These are phyloP conservation scores for Wallacemonas sp. DNA, from an alignment of 208 protist species.

Conservation along the genomic window DNA sequence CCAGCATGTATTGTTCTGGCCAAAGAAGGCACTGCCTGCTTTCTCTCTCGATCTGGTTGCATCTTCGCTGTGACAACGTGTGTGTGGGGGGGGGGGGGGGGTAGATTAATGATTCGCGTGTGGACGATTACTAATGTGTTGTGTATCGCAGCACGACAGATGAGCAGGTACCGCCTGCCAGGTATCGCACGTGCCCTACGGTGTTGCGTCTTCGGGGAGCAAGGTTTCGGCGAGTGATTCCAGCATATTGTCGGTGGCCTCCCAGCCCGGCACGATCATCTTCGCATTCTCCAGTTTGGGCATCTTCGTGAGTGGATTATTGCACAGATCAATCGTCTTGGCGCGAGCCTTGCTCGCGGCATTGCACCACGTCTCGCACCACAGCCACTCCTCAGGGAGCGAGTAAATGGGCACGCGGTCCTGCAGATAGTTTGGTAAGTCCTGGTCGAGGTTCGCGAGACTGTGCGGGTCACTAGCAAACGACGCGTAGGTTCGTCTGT, in stretches of 20 bases:
- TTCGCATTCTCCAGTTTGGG: constrained; percentile 94
- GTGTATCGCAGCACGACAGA: too few species aligned
- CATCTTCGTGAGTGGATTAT: constrained; percentile 96
- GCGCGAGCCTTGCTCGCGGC: constrained; percentile 88
- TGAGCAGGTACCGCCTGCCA: too few species aligned
- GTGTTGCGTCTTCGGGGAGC: too few species aligned
- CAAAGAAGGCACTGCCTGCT: too few species aligned
- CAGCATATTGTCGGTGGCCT: constrained; percentile 77
- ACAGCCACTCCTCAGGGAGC: constrained; percentile 98
- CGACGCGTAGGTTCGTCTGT: constrained; percentile 90
- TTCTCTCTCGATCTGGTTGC: too few species aligned
- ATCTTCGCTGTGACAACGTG: too few species aligned
- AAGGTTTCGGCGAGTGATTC: constrained; percentile 30
- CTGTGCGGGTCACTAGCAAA: constrained; percentile 92
- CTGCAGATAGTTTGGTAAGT: constrained; percentile 97
- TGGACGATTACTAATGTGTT: too few species aligned
- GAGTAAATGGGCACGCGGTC: constrained; percentile 93
- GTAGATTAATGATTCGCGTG: too few species aligned
- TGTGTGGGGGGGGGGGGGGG: too few species aligned
- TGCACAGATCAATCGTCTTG: constrained; percentile 98
- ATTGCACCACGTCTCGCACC: constrained; percentile 99
- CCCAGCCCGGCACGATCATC: constrained; percentile 91
- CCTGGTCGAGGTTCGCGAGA: constrained; percentile 91
- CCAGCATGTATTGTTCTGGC: too few species aligned
- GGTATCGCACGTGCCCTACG: too few species aligned